Evolutionary conservation across 2,329 filamentous ascomycete species (phyloP), one percentile per base, ranked within the genome.

Genomic region (Lasiodiplodia sp.): DNA sequence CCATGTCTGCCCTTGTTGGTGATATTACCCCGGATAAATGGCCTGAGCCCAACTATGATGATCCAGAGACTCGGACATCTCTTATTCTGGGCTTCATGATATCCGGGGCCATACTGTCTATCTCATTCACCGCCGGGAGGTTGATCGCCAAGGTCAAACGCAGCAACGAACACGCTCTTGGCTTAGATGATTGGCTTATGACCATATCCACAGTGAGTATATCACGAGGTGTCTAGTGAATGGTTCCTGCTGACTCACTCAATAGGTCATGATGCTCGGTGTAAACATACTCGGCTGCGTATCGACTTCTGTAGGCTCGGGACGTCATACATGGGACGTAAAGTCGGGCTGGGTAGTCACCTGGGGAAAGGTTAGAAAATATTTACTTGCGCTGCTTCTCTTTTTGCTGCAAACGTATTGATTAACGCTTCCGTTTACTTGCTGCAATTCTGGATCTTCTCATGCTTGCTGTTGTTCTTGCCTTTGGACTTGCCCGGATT

Each of bases 161-260:
- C 16, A 72, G 74, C 2, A 62, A 74, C 16, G 70, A 76, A 1
- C 67, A 68, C 44, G 73, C 75, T 10, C 65, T 78, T 8, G 75
- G 75, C 2, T 44, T 23, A 8, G 76, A 76, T 58, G 75, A 77
- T 67, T 74, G 74, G 68, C 68, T 72, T n/a, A 77, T 77, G 75
- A 58, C 73, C 8, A 23, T 72, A 6, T 75, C 75, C 53, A 70
- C 73, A 71, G 38, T 76, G 53, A 69, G 34, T 70, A 71, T 18
- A 52, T 10, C 31, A 64, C 28, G 4, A 3, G 2, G 7, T 23
- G 1, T 28, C 21, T 23, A 16, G 16, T 1, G 18, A 4, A 12
- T 16, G 38, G 12, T 5, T 25, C 12, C 18, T 31, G 5, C 37
- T 68, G 18, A 64, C n/a, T 5, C 10, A n/a, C 44, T 37, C 2